Percentiles rank a stretch among this genome's conserved stretches.
phyloP scores from a whole-genome alignment of 2,329 filamentous ascomycete genomes.

The Aspergillus pseudoviridinutans region DNA sequence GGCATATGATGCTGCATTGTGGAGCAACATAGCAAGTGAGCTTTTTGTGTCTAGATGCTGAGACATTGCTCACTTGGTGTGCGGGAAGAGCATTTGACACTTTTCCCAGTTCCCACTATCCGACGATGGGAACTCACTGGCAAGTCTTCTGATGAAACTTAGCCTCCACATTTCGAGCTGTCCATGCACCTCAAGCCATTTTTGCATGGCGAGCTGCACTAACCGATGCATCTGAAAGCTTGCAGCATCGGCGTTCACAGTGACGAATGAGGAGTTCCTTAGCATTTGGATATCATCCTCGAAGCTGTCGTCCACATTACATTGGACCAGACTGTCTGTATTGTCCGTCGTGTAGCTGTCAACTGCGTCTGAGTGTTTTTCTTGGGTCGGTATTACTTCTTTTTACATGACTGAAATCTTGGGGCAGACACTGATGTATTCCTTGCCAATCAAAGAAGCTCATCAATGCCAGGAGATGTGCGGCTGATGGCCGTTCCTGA shows the following conservation, averaged over 20 bases:
- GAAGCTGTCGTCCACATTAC: conserved; percentile 9
- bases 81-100: conserved; percentile 22
- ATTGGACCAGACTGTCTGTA: neutral
- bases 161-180: conserved; percentile 23
- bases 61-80: conserved; percentile 16
- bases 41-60: conserved; percentile 8
- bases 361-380: too few species aligned
- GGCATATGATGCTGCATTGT: conserved; percentile 7
- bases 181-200: conserved; percentile 22
- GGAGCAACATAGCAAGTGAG: conserved; percentile 4
- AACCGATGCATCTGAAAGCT: conserved; percentile 25
- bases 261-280: conserved; percentile 19
- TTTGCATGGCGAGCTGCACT: conserved; percentile 22
- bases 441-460: conserved; percentile 27
- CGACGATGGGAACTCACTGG: conserved; percentile 15
- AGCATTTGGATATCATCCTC: conserved; percentile 20
- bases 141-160: conserved; percentile 19
- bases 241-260: conserved; percentile 2
- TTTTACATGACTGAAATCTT: neutral
- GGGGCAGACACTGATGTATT: conserved; percentile 20
- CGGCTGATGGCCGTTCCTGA: conserved; percentile 17
- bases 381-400: neutral
- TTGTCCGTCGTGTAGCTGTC: too few species aligned
- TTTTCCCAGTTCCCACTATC: conserved; percentile 24
- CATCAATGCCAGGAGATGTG: conserved; percentile 26